phyloP scores from a whole-genome alignment of 768 basidiomycete species.

The Lactarius trivialis region DNA sequence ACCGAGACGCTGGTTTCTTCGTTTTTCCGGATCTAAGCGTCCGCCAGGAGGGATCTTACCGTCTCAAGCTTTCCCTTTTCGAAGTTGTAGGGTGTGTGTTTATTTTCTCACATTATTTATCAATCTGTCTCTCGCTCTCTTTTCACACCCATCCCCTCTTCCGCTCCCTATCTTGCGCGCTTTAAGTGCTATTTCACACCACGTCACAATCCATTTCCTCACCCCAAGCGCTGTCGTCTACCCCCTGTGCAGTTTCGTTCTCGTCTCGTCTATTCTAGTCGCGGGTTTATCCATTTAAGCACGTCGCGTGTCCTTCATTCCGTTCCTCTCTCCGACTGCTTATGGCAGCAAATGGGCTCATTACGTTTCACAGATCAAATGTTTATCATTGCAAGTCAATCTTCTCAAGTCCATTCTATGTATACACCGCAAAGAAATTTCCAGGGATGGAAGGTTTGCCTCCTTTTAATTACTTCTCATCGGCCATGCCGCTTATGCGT shows the following conservation, averaged over 20 bases:
- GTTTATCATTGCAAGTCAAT: constrained; percentile 90
- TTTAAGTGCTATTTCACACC: constrained; percentile 4
- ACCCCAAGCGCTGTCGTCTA: background rate
- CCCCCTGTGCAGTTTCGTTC: constrained; percentile 5
- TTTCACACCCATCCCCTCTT: background rate
- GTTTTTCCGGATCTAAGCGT: constrained; percentile 95
- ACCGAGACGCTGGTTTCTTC: constrained; percentile 83
- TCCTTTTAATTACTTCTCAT: background rate
- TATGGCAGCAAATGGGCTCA: background rate
- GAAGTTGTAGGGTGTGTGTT: constrained; percentile 85
- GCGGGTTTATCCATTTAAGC: constrained; percentile 2
- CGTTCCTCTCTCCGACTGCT: background rate
- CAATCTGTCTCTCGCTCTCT: background rate
- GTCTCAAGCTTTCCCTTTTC: constrained; percentile 67
- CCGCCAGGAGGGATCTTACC: constrained; percentile 85
- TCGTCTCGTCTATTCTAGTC: constrained; percentile 6
- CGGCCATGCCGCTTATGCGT: constrained; percentile 5
- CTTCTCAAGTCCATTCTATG: constrained; percentile 84
- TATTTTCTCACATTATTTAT: constrained; percentile 6
- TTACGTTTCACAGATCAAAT: constrained; percentile 48
- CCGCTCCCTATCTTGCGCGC: constrained; percentile 1
- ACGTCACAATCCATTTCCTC: constrained; percentile 3
- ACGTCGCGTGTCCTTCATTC: constrained; percentile 17
- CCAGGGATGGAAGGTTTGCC: constrained; percentile 87
- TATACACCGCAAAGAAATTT: constrained; percentile 95